Conservation (phyloP, 2,329 filamentous ascomycete species). For the Diaporthe destruens region DNA sequence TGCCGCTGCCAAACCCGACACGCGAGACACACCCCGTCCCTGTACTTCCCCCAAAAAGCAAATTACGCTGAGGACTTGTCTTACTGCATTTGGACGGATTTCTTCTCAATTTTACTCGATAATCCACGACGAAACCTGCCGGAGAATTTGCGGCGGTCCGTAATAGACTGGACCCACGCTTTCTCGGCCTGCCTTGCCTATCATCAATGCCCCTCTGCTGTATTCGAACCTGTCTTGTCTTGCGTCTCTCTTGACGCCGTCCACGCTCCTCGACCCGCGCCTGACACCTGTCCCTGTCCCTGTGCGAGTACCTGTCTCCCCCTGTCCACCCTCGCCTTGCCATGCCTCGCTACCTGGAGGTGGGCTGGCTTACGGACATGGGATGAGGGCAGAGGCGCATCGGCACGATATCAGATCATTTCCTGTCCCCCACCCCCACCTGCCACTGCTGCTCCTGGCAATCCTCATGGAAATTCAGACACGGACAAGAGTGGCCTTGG, state of each 20-base stretch:
- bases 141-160: conserved; percentile 43
- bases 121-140: conserved; percentile 42
- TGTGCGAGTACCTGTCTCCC: conserved; percentile 27
- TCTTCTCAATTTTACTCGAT: conserved; percentile 38
- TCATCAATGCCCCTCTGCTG: conserved; percentile 35
- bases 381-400: conserved; percentile 30
- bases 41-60: conserved; percentile 41
- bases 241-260: conserved; percentile 36
- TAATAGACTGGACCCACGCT: conserved; percentile 43
- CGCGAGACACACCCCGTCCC: conserved; percentile 42
- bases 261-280: conserved; percentile 34
- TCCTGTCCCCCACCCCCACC: conserved; percentile 18
- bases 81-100: conserved; percentile 41
- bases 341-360: conserved; percentile 33
- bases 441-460: conserved; percentile 22
- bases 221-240: conserved; percentile 37
- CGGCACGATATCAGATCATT: conserved; percentile 33
- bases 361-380: conserved; percentile 24
- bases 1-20: conserved; percentile 41
- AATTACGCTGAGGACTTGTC: conserved; percentile 43
- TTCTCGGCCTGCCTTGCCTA: conserved; percentile 40
- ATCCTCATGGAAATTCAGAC: not conserved
- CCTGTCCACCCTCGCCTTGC: conserved; percentile 28
- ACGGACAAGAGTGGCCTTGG: not conserved
- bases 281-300: conserved; percentile 38